Base-by-base conservation (phyloP, 2,329 filamentous ascomycete species). In the Paraphoma chrysanthemicola region DNA sequence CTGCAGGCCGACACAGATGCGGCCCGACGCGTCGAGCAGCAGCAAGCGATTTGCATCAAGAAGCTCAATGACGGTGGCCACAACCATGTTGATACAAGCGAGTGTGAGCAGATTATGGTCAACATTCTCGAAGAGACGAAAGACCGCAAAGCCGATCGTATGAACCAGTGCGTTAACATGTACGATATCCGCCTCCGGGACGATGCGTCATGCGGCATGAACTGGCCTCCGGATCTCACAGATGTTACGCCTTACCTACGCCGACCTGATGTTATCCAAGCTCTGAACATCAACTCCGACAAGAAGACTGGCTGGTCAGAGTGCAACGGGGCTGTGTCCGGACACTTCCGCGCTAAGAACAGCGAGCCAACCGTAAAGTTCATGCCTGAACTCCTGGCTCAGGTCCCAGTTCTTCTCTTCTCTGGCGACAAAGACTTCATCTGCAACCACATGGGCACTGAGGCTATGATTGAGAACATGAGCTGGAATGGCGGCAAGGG, bases 391-490 rank as follows among this genome's bases (percentile, higher is more conserved):
- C 78, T 99, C 16, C 82, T 99, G 9, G 84, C 89, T 62, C 83
- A 95, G 54, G 79, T 98, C 9, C 89, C 90, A 1, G 84, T 96
- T 41, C 80, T 97, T 1, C 86, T 99, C 17, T 99, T 98, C 80
- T 97, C 93, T 2, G 95, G 95, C 50, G 91, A 93, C 58, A 88
- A 96, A 69, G 95, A 99, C 75, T 81, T 98, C 23, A 98, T 99
- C 67, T 99, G 95, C 85, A 99, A 99, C 76, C 93, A 99, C 73
- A 80, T 97, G 30, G 95, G 95, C 56, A 99, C 95, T 0, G 95
- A 99, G 74, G 86, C 90, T 29, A 78, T 99, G 65, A 97, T 99
- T 71, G 88, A 90, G 75, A 93, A 92, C 70, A 88, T 99, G 86
- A 81, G 89, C 64, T 99, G 93, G 92, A 95, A 93, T 67, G 93